These are phyloP conservation scores for Penicillium paradoxum DNA, from an alignment of 495 filamentous ascomycete genomes.

Conservation along the genomic window DNA sequence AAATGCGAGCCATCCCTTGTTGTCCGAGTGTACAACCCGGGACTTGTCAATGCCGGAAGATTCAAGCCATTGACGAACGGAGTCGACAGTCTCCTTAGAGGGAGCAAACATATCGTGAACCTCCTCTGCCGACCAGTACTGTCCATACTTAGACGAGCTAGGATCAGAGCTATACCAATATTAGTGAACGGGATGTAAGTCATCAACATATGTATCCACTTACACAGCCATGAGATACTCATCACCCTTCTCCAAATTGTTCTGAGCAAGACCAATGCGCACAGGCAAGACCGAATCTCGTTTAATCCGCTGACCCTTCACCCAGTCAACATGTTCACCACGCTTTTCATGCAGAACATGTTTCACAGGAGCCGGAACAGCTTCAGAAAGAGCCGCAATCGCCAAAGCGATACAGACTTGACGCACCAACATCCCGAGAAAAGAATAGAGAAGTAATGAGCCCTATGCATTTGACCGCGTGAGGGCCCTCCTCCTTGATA, in stretches of 20 bases:
- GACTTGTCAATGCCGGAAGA: conserved; percentile 43
- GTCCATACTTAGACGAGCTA: conserved; percentile 54
- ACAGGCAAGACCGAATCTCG: conserved; percentile 24
- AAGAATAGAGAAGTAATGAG: neutral
- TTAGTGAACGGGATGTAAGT: conserved; percentile 17
- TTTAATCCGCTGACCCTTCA: conserved; percentile 28
- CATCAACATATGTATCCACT: conserved; percentile 1
- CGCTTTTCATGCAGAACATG: conserved; percentile 43
- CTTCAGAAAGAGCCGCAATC: conserved; percentile 24
- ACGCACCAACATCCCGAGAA: conserved; percentile 18
- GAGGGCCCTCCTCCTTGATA: neutral
- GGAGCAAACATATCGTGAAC: conserved; percentile 53
- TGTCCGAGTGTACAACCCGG: conserved; percentile 45
- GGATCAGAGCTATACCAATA: conserved; percentile 56
- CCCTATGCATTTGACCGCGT: neutral
- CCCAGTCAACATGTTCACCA: conserved; percentile 25
- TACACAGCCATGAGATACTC: conserved; percentile 27
- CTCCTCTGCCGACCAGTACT: conserved; percentile 54
- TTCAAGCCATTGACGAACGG: conserved; percentile 44
- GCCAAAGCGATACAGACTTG: conserved; percentile 22
- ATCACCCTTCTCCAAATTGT: conserved; percentile 27
- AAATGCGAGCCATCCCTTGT: conserved; percentile 54
- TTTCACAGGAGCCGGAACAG: conserved; percentile 30
- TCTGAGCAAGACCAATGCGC: conserved; percentile 29
- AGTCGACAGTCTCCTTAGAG: conserved; percentile 38